phyloP scores from a whole-genome alignment of 345 rosid genomes.

The Eutrema heterophyllum region DNA sequence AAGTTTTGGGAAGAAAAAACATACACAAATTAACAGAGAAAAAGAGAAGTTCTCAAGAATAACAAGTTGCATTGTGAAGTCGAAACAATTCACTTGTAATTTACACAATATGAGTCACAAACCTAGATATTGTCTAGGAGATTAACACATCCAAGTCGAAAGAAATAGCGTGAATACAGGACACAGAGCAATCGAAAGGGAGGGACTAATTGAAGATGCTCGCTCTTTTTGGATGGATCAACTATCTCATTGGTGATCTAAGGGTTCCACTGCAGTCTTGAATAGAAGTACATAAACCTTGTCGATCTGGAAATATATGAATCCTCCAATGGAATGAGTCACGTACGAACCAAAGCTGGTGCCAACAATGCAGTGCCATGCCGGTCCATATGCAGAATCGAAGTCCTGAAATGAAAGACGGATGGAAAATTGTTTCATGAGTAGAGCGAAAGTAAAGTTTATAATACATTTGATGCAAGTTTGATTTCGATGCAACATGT shows the following conservation, averaged over 20 bases:
- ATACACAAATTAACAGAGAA: background rate
- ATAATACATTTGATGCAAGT: background rate
- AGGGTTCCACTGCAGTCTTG: constrained; percentile 90
- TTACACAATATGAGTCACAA: constrained; percentile 7
- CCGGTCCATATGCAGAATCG: constrained; percentile 82
- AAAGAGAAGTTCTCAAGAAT: background rate
- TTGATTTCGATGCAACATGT: too few species aligned
- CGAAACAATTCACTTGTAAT: background rate
- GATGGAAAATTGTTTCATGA: background rate
- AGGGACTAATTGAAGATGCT: background rate
- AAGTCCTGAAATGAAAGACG: constrained; percentile 54
- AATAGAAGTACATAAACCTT: constrained; percentile 89
- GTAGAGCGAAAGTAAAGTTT: background rate
- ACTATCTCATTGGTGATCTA: constrained; percentile 38
- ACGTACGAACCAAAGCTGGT: constrained; percentile 95
- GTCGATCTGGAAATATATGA: constrained; percentile 87
- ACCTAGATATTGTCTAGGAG: background rate
- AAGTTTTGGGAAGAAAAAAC: too few species aligned
- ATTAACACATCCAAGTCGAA: background rate
- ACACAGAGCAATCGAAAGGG: background rate
- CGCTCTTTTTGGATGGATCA: background rate
- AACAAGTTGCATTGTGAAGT: background rate
- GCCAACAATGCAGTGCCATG: constrained; percentile 99
- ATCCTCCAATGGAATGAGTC: constrained; percentile 89
- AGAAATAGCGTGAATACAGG: constrained; percentile 1